A percentile compares a stretch with the other conserved stretches of the same genome.
Evolutionary conservation across 2,329 filamentous ascomycete species (phyloP).

Genomic region (Aureobasidium sp.): DNA sequence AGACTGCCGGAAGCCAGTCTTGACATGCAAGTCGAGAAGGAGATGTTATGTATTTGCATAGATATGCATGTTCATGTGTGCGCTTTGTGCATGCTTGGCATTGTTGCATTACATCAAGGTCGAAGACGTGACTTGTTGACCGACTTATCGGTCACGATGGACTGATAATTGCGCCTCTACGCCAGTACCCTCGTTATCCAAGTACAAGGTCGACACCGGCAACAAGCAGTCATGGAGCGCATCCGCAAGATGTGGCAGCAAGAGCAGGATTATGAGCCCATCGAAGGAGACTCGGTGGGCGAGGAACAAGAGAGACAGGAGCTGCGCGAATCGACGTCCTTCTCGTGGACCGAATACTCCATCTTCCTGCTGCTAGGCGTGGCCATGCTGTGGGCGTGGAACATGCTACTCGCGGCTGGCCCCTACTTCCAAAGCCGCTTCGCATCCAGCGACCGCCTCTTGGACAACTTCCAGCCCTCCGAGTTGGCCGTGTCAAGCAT

Average conservation of each 20-base stretch:
- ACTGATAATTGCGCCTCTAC: background rate
- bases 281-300: conserved; percentile 18
- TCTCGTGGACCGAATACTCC: conserved; percentile 79
- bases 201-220: background rate
- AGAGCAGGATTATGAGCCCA: conserved; percentile 25
- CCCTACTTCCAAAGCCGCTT: conserved; percentile 89
- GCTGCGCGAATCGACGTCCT: conserved; percentile 28
- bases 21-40: background rate
- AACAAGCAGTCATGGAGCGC: conserved; percentile 17
- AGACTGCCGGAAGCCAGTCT: background rate
- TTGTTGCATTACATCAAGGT: background rate
- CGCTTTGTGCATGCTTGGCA: background rate
- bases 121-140: background rate
- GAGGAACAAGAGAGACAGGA: conserved; percentile 14
- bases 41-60: background rate
- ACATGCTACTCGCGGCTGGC: conserved; percentile 94
- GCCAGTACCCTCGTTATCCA: too few relatives aligned
- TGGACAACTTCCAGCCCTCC: conserved; percentile 77
- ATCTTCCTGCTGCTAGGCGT: conserved; percentile 81
- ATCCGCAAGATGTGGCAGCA: conserved; percentile 21
- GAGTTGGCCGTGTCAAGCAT: conserved; percentile 81
- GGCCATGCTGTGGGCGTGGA: conserved; percentile 98
- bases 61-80: background rate
- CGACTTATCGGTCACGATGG: background rate
- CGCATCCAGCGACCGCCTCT: conserved; percentile 58